Percentiles rank a stretch among this genome's conserved stretches.
Conservation (phyloP, 2,329 filamentous ascomycete species). For the Aspergillus sp. region DNA sequence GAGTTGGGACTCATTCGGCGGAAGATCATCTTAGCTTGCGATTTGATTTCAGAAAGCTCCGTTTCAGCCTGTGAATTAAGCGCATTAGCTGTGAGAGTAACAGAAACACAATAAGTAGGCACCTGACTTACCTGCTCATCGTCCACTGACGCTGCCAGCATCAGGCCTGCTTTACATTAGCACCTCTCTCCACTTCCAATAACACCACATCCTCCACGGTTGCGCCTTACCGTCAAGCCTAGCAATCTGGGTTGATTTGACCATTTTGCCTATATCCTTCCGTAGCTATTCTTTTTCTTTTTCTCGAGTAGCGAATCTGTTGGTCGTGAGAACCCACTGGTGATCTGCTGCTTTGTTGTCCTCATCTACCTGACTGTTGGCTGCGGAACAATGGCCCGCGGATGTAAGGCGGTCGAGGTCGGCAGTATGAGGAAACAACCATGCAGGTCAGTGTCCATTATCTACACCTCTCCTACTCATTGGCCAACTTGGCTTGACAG, state of each 20-base stretch:
- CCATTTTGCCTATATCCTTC: constrained; percentile 56
- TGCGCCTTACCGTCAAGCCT: constrained; percentile 74
- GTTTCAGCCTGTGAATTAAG: constrained; percentile 58
- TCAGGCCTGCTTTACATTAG: constrained; percentile 66
- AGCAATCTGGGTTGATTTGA: constrained; percentile 90
- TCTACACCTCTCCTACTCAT: not conserved
- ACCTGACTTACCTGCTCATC: constrained; percentile 67
- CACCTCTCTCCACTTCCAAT: constrained; percentile 6
- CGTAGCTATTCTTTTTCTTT: not conserved
- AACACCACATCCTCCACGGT: not conserved
- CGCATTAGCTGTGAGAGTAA: constrained; percentile 3
- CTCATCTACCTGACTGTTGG: constrained; percentile 8
- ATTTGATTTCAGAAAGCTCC: constrained; percentile 82
- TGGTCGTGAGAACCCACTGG: constrained; percentile 2
- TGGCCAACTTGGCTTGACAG: not conserved
- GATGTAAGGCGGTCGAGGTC: constrained; percentile 35
- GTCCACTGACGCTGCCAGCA: constrained; percentile 92
- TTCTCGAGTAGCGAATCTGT: not conserved
- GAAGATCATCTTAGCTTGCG: constrained; percentile 85
- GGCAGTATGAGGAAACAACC: constrained; percentile 28
- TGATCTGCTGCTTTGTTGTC: constrained; percentile 23
- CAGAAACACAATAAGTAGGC: not conserved
- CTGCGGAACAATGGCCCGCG: constrained; percentile 32
- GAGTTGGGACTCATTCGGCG: constrained; percentile 85
- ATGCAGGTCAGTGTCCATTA: constrained; percentile 19